Percentiles rank a stretch among this genome's conserved stretches.
These are phyloP conservation scores for Talaromyces marneffei DNA, from an alignment of 2,329 filamentous ascomycete species.

Conservation along the genomic window DNA sequence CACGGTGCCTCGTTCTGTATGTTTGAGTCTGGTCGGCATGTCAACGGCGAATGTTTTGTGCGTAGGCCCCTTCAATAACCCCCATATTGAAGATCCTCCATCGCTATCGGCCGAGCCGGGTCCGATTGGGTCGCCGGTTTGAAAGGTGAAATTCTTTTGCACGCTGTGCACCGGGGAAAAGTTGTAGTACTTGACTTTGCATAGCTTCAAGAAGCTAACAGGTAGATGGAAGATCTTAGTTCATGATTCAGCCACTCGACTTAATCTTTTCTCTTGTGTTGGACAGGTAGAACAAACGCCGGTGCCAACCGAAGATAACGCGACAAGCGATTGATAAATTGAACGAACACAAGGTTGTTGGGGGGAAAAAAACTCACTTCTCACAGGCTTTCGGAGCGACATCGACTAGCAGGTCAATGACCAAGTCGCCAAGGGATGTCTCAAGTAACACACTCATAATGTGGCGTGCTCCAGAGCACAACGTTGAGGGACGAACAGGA, in stretches of 20 bases:
- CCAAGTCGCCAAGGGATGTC: slow-evolving; percentile 87
- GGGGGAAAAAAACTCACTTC: slow-evolving; percentile 57
- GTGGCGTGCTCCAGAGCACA: slow-evolving; percentile 7
- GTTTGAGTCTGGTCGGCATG: slow-evolving; percentile 80
- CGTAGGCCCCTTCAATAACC: slow-evolving; percentile 62
- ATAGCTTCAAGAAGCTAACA: slow-evolving; percentile 88
- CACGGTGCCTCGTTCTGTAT: slow-evolving; percentile 82
- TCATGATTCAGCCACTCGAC: slow-evolving; percentile 49
- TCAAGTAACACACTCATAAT: slow-evolving; percentile 89
- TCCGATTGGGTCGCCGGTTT: slow-evolving; percentile 89
- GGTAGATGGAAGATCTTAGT: slow-evolving; percentile 44
- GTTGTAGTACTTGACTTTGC: slow-evolving; percentile 99
- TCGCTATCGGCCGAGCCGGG: slow-evolving; percentile 78
- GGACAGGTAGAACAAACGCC: slow-evolving; percentile 11
- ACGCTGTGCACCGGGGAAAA: slow-evolving; percentile 88
- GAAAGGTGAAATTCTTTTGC: slow-evolving; percentile 92
- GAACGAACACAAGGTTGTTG: not conserved
- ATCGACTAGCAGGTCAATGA: slow-evolving; percentile 85
- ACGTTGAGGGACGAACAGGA: not conserved
- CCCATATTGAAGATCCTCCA: slow-evolving; percentile 92
- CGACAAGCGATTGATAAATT: not conserved
- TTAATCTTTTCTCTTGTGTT: slow-evolving; percentile 20
- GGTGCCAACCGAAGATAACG: slow-evolving; percentile 11
- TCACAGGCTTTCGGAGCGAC: slow-evolving; percentile 88
- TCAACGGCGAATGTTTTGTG: slow-evolving; percentile 77